Evolutionary conservation across 2,329 filamentous ascomycete species (phyloP).

Genomic region (Hypoxylon sp.): DNA sequence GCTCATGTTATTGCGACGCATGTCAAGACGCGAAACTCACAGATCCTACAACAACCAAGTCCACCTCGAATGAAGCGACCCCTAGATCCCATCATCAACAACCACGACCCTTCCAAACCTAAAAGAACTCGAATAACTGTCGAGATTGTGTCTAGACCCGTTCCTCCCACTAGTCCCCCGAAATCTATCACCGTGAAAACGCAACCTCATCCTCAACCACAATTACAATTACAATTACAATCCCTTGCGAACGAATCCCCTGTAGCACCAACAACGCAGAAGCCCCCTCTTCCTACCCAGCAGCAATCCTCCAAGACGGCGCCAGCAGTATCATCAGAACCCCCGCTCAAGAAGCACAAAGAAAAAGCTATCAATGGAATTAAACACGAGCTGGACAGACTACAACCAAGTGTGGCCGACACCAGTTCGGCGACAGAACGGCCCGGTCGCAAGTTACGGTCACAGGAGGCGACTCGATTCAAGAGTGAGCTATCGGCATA

Average conservation of each 20-base stretch:
- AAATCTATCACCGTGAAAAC: conserved; percentile 47
- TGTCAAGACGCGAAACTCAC: conserved; percentile 43
- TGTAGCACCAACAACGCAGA: conserved; percentile 43
- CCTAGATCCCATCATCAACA: conserved; percentile 59
- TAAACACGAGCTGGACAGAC: conserved; percentile 68
- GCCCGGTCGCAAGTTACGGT: conserved; percentile 81
- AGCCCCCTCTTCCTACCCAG: conserved; percentile 43
- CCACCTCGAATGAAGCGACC: conserved; percentile 61
- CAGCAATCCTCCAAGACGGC: conserved; percentile 43
- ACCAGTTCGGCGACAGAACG: conserved; percentile 62
- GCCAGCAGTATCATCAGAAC: conserved; percentile 44
- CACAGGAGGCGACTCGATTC: conserved; percentile 84
- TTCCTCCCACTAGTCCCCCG: conserved; percentile 41
- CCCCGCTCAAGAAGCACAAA: conserved; percentile 61
- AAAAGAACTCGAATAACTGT: conserved; percentile 66
- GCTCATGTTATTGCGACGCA: conserved; percentile 41
- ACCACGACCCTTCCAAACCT: conserved; percentile 58
- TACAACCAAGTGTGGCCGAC: conserved; percentile 63
- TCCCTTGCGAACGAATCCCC: conserved; percentile 30
- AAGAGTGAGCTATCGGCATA: conserved; percentile 93
- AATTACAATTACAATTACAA: conserved; percentile 3
- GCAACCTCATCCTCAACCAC: conserved; percentile 34
- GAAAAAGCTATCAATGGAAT: conserved; percentile 72
- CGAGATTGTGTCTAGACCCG: conserved; percentile 59
- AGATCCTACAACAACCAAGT: conserved; percentile 51